Evolutionary conservation across 1,139 yeast species (phyloP), one percentile per base, ranked within the genome.

Genomic region (Waltiozyma sp.): DNA sequence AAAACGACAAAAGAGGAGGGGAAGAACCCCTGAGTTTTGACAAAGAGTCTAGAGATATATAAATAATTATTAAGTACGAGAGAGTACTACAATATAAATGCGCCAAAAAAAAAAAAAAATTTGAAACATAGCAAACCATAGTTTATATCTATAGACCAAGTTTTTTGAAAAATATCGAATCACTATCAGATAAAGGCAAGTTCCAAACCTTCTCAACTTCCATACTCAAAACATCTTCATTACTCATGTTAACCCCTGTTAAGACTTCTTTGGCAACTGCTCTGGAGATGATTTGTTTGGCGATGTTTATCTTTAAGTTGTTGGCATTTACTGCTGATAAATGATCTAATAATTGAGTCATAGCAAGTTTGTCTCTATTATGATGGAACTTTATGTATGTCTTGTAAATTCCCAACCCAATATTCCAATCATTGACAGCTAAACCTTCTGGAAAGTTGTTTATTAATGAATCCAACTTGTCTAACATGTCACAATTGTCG

Each of bases 341-440:
- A 36, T 71, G 68, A 23, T 68, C 69, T 19, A 77, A 58, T 41
- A 81, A 59, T 19, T 61, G 58, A 10, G 59, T 56, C 19, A 69
- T 45, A 15, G 60, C 52, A n/a, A 52, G 49, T 19, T 56, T 58
- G 6, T 38, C 35, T 15, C 54, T 47, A 10, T 54, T 46, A 16
- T 52, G 50, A 14, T 50, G 45, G 37, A 55, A 48, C 15, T 51
- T 52, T 26, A 69, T 50, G 52, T 72, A 82, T 37, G 67, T 66
- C 37, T 66, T 65, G 55, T 74, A 82, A 5, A 80, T 64, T 0
- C 75, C 81, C 15, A 81, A 75, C 2, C 84, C 83, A 38, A 47
- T 45, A n/a, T 51, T 44, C 91, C 93, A 86, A 21, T 66, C 67
- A 1, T 74, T 59, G 15, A 76, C 66, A 3, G 64, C 59, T 3